These are phyloP conservation scores for Penicillium pancosmium DNA, from an alignment of 495 filamentous ascomycete genomes.

Conservation along the genomic window DNA sequence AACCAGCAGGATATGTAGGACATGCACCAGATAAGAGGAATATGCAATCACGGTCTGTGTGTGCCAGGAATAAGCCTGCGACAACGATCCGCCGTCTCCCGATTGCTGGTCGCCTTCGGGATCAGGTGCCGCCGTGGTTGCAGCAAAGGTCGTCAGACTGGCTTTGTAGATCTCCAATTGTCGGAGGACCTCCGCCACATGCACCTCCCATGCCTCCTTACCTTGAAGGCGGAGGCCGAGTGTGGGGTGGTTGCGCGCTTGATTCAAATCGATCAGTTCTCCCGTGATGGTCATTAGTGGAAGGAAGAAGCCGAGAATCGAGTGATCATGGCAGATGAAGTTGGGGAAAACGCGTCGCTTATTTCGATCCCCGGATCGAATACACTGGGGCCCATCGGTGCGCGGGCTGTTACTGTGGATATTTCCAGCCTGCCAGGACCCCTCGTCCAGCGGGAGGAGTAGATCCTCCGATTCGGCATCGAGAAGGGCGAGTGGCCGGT, in stretches of 20 bases:
- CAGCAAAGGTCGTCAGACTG: slow-evolving; percentile 79
- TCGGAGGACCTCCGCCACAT: slow-evolving; percentile 73
- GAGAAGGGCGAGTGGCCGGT: slow-evolving; percentile 77
- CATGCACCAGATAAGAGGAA: slow-evolving; percentile 84
- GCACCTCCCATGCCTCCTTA: slow-evolving; percentile 77
- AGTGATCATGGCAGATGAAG: slow-evolving; percentile 85
- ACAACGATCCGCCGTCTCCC: slow-evolving; percentile 42
- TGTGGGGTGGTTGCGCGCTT: slow-evolving; percentile 85
- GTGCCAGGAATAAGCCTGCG: slow-evolving; percentile 62
- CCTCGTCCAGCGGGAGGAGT: slow-evolving; percentile 85
- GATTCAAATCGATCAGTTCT: slow-evolving; percentile 88
- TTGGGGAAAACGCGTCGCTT: slow-evolving; percentile 68
- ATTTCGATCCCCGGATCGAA: slow-evolving; percentile 47
- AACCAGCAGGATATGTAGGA: slow-evolving; percentile 79
- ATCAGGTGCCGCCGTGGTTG: slow-evolving; percentile 44
- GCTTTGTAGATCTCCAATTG: slow-evolving; percentile 82
- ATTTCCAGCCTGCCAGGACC: slow-evolving; percentile 84
- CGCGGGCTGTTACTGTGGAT: slow-evolving; percentile 61
- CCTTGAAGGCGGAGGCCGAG: slow-evolving; percentile 79
- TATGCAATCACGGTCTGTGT: slow-evolving; percentile 90
- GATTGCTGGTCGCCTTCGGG: slow-evolving; percentile 24
- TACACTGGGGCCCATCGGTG: slow-evolving; percentile 51
- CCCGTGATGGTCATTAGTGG: slow-evolving; percentile 95
- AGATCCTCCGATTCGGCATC: slow-evolving; percentile 87
- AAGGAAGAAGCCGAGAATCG: slow-evolving; percentile 90